Conservation (phyloP, 495 filamentous ascomycete species). For the Parachaetomium inaequale region DNA sequence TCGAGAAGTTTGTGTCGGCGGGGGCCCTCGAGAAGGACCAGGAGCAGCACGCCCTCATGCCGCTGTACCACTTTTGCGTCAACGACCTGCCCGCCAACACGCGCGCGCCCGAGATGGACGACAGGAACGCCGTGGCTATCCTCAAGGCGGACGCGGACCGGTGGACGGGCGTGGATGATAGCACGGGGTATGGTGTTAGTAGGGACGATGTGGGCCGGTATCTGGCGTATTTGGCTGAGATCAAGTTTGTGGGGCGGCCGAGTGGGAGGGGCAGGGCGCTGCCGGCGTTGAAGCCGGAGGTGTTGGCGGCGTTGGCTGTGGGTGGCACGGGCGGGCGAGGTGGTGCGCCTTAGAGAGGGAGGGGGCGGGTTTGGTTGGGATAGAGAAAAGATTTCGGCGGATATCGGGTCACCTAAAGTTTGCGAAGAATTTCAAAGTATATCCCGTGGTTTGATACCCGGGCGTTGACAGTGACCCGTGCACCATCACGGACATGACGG, state of each 20-base stretch:
- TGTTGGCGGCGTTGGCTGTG: slow-evolving; percentile 44
- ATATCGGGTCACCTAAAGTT: neutral
- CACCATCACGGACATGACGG: too few relatives aligned
- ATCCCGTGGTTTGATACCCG: too few relatives aligned
- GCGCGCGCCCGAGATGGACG: slow-evolving; percentile 76
- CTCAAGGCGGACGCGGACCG: slow-evolving; percentile 56
- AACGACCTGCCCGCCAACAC: slow-evolving; percentile 74
- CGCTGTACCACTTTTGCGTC: slow-evolving; percentile 80
- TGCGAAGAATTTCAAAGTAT: neutral
- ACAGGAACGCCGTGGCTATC: slow-evolving; percentile 63
- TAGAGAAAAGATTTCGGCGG: neutral
- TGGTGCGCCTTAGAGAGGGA: slow-evolving; percentile 22
- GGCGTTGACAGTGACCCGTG: too few relatives aligned
- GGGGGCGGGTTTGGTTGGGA: neutral
- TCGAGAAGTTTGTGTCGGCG: slow-evolving; percentile 62
- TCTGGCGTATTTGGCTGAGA: slow-evolving; percentile 63
- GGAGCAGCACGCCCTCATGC: slow-evolving; percentile 72
- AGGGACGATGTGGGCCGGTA: slow-evolving; percentile 69
- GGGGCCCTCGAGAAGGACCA: slow-evolving; percentile 49
- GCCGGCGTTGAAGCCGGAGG: slow-evolving; percentile 50
- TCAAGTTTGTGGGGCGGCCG: slow-evolving; percentile 66
- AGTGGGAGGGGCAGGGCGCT: slow-evolving; percentile 45
- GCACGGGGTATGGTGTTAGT: slow-evolving; percentile 60
- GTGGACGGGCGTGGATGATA: slow-evolving; percentile 62
- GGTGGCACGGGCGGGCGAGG: slow-evolving; percentile 33